These are phyloP conservation scores for Nothopassalora personata DNA, from an alignment of 2,329 filamentous ascomycete genomes.

Conservation along the genomic window DNA sequence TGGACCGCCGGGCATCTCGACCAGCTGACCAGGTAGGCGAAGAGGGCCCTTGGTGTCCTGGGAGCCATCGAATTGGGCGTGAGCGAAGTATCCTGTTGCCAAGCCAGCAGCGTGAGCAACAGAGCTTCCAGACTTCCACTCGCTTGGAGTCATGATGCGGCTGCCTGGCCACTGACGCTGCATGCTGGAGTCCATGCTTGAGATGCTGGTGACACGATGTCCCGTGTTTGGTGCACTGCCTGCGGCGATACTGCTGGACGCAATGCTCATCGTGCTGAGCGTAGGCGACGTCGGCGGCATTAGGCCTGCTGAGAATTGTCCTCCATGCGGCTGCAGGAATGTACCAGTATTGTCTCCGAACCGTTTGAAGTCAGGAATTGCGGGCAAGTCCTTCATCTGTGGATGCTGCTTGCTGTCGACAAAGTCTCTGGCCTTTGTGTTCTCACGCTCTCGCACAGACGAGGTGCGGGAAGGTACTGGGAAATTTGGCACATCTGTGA, in stretches of 20 bases:
- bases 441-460: constrained; percentile 4
- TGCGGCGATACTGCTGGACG: constrained; percentile 14
- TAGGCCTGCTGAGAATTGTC: not conserved
- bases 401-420: not conserved
- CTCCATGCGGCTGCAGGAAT: not conserved
- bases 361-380: not conserved
- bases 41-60: constrained; percentile 7
- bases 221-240: constrained; percentile 13
- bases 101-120: constrained; percentile 30
- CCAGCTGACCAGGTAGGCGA: constrained; percentile 12
- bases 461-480: constrained; percentile 21
- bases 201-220: constrained; percentile 25
- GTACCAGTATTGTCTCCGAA: not conserved
- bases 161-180: constrained; percentile 21
- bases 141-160: constrained; percentile 31
- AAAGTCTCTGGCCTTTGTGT: not conserved
- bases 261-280: constrained; percentile 17
- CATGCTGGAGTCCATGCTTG: constrained; percentile 26
- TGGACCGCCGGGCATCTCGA: constrained; percentile 4
- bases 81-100: constrained; percentile 30
- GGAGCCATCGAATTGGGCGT: constrained; percentile 32
- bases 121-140: constrained; percentile 30
- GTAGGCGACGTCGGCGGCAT: constrained; percentile 12
- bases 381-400: not conserved
- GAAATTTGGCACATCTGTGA: not conserved